phyloP scores from a whole-genome alignment of 2,329 filamentous ascomycete species.

The Cladosporium sp. region DNA sequence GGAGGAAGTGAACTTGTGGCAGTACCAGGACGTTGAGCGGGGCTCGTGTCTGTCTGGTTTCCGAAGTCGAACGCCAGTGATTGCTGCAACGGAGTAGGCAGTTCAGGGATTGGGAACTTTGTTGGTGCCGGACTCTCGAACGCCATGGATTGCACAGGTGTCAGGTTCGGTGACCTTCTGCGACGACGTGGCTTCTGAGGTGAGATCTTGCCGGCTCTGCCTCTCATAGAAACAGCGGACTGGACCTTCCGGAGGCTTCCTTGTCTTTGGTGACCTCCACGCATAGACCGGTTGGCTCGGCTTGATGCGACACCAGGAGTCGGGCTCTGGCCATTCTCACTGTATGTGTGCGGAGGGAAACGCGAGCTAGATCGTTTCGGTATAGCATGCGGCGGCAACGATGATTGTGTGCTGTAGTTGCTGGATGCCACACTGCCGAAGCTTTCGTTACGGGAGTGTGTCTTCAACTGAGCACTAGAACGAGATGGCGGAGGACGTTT shows the following conservation, averaged over 20 bases:
- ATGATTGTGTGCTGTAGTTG: slow-evolving; percentile 30
- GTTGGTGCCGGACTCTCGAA: slow-evolving; percentile 30
- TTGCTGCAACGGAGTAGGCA: slow-evolving; percentile 27
- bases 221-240: slow-evolving; percentile 70
- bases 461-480: slow-evolving; percentile 20
- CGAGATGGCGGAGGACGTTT: slow-evolving; percentile 18
- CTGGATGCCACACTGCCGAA: slow-evolving; percentile 48
- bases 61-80: slow-evolving; percentile 16
- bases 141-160: slow-evolving; percentile 33
- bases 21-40: slow-evolving; percentile 4
- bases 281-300: slow-evolving; percentile 16
- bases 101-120: slow-evolving; percentile 31
- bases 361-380: slow-evolving; percentile 84
- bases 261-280: slow-evolving; percentile 20
- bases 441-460: slow-evolving; percentile 61
- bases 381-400: slow-evolving; percentile 79
- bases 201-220: slow-evolving; percentile 52
- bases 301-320: slow-evolving; percentile 45
- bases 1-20: slow-evolving; percentile 8
- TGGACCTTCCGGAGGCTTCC: slow-evolving; percentile 71
- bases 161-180: slow-evolving; percentile 30
- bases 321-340: slow-evolving; percentile 75
- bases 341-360: slow-evolving; percentile 62
- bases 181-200: slow-evolving; percentile 38
- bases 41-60: background rate